Conservation (phyloP, 2,329 filamentous ascomycete genomes). For the Diaporthe vexans region DNA sequence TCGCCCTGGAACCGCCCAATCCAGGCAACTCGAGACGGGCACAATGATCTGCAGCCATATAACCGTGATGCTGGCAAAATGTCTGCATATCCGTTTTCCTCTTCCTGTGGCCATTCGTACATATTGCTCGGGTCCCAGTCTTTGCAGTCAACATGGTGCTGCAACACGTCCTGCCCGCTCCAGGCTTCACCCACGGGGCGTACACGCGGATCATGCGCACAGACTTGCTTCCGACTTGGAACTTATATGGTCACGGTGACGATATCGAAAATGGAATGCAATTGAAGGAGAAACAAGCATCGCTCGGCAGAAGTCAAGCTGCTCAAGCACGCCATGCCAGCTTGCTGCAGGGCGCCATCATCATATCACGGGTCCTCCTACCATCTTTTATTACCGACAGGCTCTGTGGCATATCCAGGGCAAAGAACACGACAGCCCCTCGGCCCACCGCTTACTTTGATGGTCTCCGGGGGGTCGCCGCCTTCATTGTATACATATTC, state of each 20-base stretch:
- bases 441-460: conserved; percentile 46
- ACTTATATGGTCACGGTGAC: neutral
- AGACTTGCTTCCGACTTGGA: too few species aligned
- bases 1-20: neutral
- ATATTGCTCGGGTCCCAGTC: too few species aligned
- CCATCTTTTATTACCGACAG: conserved; percentile 1
- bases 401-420: neutral
- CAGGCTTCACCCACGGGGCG: neutral
- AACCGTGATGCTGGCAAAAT: neutral
- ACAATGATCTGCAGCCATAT: neutral
- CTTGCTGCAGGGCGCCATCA: neutral
- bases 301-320: neutral
- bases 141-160: neutral
- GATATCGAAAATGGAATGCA: neutral
- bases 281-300: neutral
- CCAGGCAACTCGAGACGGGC: neutral
- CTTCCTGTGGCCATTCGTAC: too few species aligned
- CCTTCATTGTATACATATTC: conserved; percentile 47
- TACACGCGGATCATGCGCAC: too few species aligned
- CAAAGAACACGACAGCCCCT: neutral
- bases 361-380: neutral
- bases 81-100: too few species aligned
- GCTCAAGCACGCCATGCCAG: neutral
- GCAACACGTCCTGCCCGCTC: neutral
- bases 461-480: conserved; percentile 49